phyloP scores from a whole-genome alignment of 768 basidiomycete species.

The Suillus subluteus region DNA sequence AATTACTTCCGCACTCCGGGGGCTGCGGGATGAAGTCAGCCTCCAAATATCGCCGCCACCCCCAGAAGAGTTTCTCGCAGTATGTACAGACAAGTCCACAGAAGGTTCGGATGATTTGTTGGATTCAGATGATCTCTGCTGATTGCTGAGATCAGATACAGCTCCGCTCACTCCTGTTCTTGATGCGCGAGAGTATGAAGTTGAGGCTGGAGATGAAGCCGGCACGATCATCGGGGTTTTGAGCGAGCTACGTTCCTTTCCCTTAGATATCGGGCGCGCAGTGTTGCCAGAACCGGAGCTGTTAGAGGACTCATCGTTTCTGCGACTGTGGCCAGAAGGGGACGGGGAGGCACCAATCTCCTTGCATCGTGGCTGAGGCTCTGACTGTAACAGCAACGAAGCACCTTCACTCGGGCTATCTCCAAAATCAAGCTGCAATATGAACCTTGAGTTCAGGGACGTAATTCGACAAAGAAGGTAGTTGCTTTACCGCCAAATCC shows the following conservation, averaged over 20 bases:
- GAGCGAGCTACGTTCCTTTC: slow-evolving; percentile 1
- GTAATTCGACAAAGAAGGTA: not conserved
- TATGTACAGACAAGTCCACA: slow-evolving; percentile 10
- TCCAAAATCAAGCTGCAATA: not conserved
- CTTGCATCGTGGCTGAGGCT: not conserved
- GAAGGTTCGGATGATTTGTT: slow-evolving; percentile 11
- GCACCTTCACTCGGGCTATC: not conserved
- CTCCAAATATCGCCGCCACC: slow-evolving; percentile 35
- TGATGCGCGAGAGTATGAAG: not conserved
- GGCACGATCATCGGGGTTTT: not conserved
- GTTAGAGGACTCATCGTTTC: not conserved
- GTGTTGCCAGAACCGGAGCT: slow-evolving; percentile 2
- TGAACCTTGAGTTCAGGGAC: not conserved
- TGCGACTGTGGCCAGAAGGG: not conserved
- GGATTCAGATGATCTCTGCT: not conserved
- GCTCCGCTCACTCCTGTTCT: not conserved
- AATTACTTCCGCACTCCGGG: slow-evolving; percentile 34
- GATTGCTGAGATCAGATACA: not conserved
- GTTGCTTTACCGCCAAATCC: slow-evolving; percentile 41
- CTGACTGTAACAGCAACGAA: not conserved
- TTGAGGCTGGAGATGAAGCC: not conserved
- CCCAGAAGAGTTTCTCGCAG: slow-evolving; percentile 12
- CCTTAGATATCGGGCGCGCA: not conserved
- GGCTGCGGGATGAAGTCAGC: slow-evolving; percentile 45
- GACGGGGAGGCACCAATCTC: not conserved